Conservation (phyloP, 495 filamentous ascomycete species). For the Annulohypoxylon bovei region DNA sequence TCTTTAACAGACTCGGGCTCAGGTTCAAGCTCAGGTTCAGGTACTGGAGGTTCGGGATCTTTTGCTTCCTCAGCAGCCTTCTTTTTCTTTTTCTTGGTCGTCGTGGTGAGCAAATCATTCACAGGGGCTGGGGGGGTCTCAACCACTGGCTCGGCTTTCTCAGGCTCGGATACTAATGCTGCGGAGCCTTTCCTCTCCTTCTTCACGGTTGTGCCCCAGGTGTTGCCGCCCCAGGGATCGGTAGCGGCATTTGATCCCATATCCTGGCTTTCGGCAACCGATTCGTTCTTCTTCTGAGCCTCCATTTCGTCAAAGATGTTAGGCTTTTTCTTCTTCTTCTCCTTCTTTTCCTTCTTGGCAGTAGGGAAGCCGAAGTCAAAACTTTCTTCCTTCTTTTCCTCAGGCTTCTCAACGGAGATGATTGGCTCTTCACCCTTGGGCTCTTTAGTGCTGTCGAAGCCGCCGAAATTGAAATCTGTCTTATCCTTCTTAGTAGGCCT, state of each 20-base stretch:
- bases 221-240: slow-evolving; percentile 46
- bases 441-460: slow-evolving; percentile 48
- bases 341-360: slow-evolving; percentile 47
- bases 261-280: slow-evolving; percentile 29
- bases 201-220: slow-evolving; percentile 40
- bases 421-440: slow-evolving; percentile 37
- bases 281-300: slow-evolving; percentile 44
- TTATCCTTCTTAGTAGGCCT: slow-evolving; percentile 59
- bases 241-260: slow-evolving; percentile 27
- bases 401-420: slow-evolving; percentile 30
- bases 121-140: slow-evolving; percentile 44
- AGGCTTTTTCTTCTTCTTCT: slow-evolving; percentile 53
- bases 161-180: slow-evolving; percentile 43
- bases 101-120: slow-evolving; percentile 49
- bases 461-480: slow-evolving; percentile 50
- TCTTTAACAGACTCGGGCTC: slow-evolving; percentile 40
- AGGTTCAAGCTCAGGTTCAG: slow-evolving; percentile 32
- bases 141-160: slow-evolving; percentile 49
- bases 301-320: slow-evolving; percentile 43
- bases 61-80: slow-evolving; percentile 36
- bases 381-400: slow-evolving; percentile 44
- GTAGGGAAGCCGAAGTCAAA: slow-evolving; percentile 49
- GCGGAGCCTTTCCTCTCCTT: slow-evolving; percentile 44
- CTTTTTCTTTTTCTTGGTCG: slow-evolving; percentile 45
- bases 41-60: slow-evolving; percentile 26